Base-by-base conservation (phyloP, 1,284 basidiomycete genomes). In the Cryptococcus deneoformans region DNA sequence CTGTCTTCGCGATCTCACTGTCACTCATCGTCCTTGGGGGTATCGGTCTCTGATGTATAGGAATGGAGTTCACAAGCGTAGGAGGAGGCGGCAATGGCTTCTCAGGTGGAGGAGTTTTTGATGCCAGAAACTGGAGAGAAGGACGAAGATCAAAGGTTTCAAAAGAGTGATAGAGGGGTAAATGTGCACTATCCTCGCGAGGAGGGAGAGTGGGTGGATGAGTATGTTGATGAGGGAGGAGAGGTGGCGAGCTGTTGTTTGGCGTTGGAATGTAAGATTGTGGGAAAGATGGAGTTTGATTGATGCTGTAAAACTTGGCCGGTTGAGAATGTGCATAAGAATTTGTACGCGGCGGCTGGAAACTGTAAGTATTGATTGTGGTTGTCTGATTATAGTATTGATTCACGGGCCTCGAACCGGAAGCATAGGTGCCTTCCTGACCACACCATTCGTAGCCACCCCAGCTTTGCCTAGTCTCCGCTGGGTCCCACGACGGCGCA, bases 21-120 rank as follows among this genome's bases (percentile, higher is more conserved):
- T 29, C 5, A 29, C 29, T 29, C 29, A 29, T 29, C 5, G 5
- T 29, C 40, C 40, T 43, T 16, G 44, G 50, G 10, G 61, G 61
- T 5, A 59, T 16, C 0, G 61, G 58, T 44, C 61, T 24, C 14
- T 57, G 50, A 2, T 59, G 52, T 6, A 38, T 45, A 7, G 61
- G 61, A 10, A 62, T 48, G 37, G 53, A 59, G 5, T 56, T 56
- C 35, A 9, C 46, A 9, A 62, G 37, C 14, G 44, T 46, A 0
- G 61, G 61, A n/a, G 61, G 55, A n/a, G 58, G 38, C 6, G 57
- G 52, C 12, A 58, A 42, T n/a, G 35, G 48, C 24, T 43, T 50
- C 24, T 40, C 46, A 37, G 46, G 42, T 50, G 43, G 46, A 10
- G 14, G 24, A 5, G 44, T 16, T 42, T 46, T 53, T 6, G 40